Evolutionary conservation across 169 alveolate genomes (phyloP), one percentile per base, ranked within the genome.

Genomic region (Perkinsus marinus): DNA sequence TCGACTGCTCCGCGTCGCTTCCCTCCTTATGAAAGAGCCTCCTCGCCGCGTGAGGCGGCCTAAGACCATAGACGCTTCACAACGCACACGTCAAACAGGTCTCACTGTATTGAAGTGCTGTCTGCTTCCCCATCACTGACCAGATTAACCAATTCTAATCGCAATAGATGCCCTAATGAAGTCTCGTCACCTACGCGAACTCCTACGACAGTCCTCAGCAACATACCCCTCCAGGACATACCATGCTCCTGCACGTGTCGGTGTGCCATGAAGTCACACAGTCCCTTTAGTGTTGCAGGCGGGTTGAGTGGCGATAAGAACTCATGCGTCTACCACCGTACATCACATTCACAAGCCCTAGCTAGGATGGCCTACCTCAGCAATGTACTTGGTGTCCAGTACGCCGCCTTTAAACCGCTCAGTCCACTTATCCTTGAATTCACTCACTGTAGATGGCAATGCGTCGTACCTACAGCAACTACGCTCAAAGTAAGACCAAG

Each of bases 371-470:
- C 79, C 22, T 13, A 57, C 79, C 79, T 57, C 79, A 6, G 79
- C 79, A 7, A 57, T 13, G 79, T 57, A 57, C 79, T 57, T 57
- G 7, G 79, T 57, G 79, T 57, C 79, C 30, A 57, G 79, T 30
- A 57, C 79, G 3, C 79, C 79, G 3, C 79, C 79, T 30, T 57
- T 57, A 92, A 96, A 96, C 90, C 92, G 90, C 39, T 94, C 93
- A 37, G 95, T 95, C 98, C 98, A 96, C 90, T 69, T 89, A 93
- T 91, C 90, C 93, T 96, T 96, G 94, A 96, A 96, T 37, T 91
- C 96, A 41, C 93, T 93, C 39, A 96, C 96, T 0, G 94, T 89
- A 22, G 94, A 95, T 22, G 98, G 98, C 46, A 96, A 92, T 19
- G 95, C 97, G 26, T 57, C 79, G 79, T 57, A 57, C 79, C 79